phyloP scores from a whole-genome alignment of 1,139 yeast genomes.

The Lodderomyces metapsilosis region DNA sequence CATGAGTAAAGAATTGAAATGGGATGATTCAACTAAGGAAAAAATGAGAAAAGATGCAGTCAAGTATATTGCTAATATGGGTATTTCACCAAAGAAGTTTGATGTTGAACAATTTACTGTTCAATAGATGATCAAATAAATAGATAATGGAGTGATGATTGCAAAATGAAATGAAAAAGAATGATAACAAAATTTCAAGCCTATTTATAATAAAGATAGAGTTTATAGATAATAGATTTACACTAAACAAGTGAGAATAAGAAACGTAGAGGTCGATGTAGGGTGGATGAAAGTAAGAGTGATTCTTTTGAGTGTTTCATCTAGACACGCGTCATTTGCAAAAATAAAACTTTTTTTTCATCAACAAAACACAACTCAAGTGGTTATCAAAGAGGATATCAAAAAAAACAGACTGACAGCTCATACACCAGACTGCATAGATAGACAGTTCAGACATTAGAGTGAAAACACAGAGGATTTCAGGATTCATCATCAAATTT shows the following conservation, averaged over 20 bases:
- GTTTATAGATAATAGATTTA: conserved; percentile 10
- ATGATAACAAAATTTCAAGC: neutral
- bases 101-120: conserved; percentile 13
- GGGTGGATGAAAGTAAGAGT: too few relatives aligned
- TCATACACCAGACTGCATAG: too few relatives aligned
- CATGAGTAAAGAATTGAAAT: conserved; percentile 75
- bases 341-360: neutral
- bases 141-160: neutral
- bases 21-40: conserved; percentile 64
- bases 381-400: neutral
- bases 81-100: conserved; percentile 15
- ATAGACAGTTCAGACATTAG: too few relatives aligned
- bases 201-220: conserved; percentile 1
- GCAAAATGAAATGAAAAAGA: neutral
- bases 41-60: conserved; percentile 54
- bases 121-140: conserved; percentile 8
- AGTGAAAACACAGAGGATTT: too few relatives aligned
- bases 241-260: too few relatives aligned
- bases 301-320: too few relatives aligned
- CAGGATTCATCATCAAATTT: neutral
- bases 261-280: too few relatives aligned
- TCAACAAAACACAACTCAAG: neutral
- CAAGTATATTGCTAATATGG: conserved; percentile 60
- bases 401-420: too few relatives aligned
- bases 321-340: neutral